These are phyloP conservation scores for Saccharomycopsis schoenii DNA, from an alignment of 805 yeast genomes.

Conservation along the genomic window DNA sequence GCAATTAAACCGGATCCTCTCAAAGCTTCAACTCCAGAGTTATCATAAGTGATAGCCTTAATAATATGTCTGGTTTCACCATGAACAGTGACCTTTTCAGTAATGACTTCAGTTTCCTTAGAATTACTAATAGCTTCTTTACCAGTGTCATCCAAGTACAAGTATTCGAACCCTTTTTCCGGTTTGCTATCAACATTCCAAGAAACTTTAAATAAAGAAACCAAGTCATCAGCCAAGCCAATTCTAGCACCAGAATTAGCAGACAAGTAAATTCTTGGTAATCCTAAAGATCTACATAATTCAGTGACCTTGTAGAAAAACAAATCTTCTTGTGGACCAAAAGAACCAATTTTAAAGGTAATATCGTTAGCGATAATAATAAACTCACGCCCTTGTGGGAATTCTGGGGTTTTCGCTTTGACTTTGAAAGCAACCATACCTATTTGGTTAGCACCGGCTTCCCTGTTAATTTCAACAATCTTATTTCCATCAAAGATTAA, in stretches of 20 bases:
- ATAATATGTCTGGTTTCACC: conserved; percentile 80
- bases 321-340: conserved; percentile 92
- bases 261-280: conserved; percentile 91
- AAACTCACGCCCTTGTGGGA: conserved; percentile 92
- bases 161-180: conserved; percentile 80
- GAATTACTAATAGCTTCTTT: conserved; percentile 43
- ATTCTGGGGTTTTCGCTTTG: conserved; percentile 89
- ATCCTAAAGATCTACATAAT: conserved; percentile 79
- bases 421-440: conserved; percentile 98
- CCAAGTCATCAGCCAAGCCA: conserved; percentile 93
- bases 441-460: conserved; percentile 88
- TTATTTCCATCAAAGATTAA: conserved; percentile 74
- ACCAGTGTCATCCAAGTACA: conserved; percentile 70
- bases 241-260: conserved; percentile 99
- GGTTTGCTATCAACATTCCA: conserved; percentile 78
- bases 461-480: conserved; percentile 83
- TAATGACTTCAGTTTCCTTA: conserved; percentile 50
- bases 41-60: conserved; percentile 87
- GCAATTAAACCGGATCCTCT: conserved; percentile 98
- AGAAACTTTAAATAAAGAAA: conserved; percentile 81
- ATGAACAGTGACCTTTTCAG: conserved; percentile 71
- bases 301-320: conserved; percentile 91
- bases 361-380: conserved; percentile 93
- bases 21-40: conserved; percentile 97
- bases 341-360: conserved; percentile 96